Evolutionary conservation across 257 asterid genomes (phyloP).

Genomic region (Parsonsia alboflavescens): DNA sequence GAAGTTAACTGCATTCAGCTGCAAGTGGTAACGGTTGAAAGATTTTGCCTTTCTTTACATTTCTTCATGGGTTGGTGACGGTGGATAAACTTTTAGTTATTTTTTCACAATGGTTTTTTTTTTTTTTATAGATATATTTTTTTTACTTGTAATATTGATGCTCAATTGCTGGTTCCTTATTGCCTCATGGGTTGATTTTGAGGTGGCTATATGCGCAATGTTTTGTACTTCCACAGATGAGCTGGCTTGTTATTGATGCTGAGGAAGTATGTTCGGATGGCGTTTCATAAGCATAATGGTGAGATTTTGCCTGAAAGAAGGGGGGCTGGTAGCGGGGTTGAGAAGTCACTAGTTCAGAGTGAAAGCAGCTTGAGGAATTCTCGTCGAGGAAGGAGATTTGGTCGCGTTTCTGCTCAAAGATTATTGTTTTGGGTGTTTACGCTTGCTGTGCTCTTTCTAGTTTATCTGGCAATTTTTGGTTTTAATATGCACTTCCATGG

Average conservation of each 20-base stretch:
- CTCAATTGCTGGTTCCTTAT: not conserved
- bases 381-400: conserved; percentile 53
- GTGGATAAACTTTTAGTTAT: not conserved
- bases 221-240: conserved; percentile 35
- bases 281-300: conserved; percentile 28
- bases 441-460: conserved; percentile 46
- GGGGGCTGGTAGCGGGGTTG: conserved; percentile 32
- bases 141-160: not conserved
- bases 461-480: conserved; percentile 56
- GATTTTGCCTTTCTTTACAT: not conserved
- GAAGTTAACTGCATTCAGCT: not conserved
- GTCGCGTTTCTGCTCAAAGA: conserved; percentile 43
- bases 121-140: not conserved
- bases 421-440: conserved; percentile 49
- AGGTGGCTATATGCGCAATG: not conserved
- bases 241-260: conserved; percentile 23
- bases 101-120: not conserved
- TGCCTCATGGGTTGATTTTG: not conserved
- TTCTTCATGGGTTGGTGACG: not conserved
- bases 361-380: conserved; percentile 32
- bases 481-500: conserved; percentile 66
- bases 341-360: conserved; percentile 36
- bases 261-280: conserved; percentile 46
- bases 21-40: not conserved
- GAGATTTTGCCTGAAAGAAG: conserved; percentile 47